Evolutionary conservation across 495 filamentous ascomycete species (phyloP), one percentile per base, ranked within the genome.

Genomic region (Chlorociboria aeruginascens): DNA sequence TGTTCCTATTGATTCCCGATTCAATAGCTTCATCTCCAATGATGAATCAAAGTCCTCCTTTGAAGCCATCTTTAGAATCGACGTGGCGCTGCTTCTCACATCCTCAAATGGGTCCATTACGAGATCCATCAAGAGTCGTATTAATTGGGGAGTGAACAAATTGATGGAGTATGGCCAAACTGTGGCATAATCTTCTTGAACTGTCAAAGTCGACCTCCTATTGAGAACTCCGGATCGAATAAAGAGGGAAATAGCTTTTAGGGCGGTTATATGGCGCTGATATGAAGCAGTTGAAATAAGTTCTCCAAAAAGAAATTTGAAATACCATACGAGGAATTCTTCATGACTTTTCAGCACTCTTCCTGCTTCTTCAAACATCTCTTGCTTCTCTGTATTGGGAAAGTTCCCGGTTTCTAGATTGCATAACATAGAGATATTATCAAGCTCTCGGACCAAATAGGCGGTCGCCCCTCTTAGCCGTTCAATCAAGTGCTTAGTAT

Each of bases 71-170:
- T 71, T 72, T 25, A 94, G 50, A 12, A 87, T 64, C 6, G 66
- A 65, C 0, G 78, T 62, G 7, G 92, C 76, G 1, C 67, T 67
- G 34, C 75, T 76, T 50, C 92, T 74, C 9, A 97, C 83, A 66
- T 98, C 92, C 50, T 98, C 92, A 56, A 90, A 98, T 0, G 90
- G 85, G 57, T 97, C 83, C 39, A 92, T 65, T 1, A 95, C 55
- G 8, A 92, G 75, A 60, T 96, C 87, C 4, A 88, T 56, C 7
- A 95, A 65, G 14, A 81, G 62, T n/a, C 70, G 70, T 31, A 84
- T 72, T 40, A 88, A 70, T 2, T 70, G 67, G 3, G 45, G 37
- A 3, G 34, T 50, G 35, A 62, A 59, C 32, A 62, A 53, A 8
- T 54, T 34, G 13, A 55, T 34, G 1, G 28, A 8, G 40, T 30